Evolutionary conservation across 306 rosid species (phyloP).

Genomic region (Neltuma alba): DNA sequence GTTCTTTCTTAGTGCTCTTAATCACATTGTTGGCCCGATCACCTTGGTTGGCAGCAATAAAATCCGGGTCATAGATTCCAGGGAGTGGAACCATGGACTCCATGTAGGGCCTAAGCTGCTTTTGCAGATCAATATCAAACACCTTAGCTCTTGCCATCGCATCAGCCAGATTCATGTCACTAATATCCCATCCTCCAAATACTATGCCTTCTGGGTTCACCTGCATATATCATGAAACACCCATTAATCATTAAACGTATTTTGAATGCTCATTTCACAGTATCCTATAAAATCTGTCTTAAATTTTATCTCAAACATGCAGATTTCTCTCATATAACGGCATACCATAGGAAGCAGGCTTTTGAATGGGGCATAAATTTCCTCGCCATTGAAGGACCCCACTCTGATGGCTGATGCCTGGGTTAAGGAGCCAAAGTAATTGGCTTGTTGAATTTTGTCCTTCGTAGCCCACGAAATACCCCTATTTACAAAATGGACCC

Average conservation of each 20-base stretch:
- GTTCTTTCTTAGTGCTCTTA: constrained; percentile 90
- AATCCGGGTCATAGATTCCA: constrained; percentile 88
- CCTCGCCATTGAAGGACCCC: constrained; percentile 93
- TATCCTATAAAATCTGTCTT: neutral
- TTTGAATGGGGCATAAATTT: constrained; percentile 93
- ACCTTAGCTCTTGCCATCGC: constrained; percentile 94
- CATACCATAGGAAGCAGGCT: constrained; percentile 94
- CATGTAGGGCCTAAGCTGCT: constrained; percentile 94
- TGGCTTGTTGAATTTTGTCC: constrained; percentile 92
- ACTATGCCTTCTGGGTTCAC: constrained; percentile 95
- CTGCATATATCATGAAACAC: constrained; percentile 37
- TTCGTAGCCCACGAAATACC: constrained; percentile 99
- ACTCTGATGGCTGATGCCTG: constrained; percentile 91
- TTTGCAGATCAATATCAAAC: constrained; percentile 92
- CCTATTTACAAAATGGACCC: constrained; percentile 38
- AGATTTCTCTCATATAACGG: neutral
- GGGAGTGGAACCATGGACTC: constrained; percentile 97
- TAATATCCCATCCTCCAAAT: constrained; percentile 99
- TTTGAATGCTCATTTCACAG: neutral
- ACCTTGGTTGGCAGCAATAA: constrained; percentile 95
- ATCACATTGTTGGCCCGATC: constrained; percentile 84
- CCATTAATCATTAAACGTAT: neutral
- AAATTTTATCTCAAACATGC: neutral
- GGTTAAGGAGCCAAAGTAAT: constrained; percentile 89
- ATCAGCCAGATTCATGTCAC: constrained; percentile 91